phyloP scores from a whole-genome alignment of 2,329 filamentous ascomycete genomes.

The Aspergillus sp. region DNA sequence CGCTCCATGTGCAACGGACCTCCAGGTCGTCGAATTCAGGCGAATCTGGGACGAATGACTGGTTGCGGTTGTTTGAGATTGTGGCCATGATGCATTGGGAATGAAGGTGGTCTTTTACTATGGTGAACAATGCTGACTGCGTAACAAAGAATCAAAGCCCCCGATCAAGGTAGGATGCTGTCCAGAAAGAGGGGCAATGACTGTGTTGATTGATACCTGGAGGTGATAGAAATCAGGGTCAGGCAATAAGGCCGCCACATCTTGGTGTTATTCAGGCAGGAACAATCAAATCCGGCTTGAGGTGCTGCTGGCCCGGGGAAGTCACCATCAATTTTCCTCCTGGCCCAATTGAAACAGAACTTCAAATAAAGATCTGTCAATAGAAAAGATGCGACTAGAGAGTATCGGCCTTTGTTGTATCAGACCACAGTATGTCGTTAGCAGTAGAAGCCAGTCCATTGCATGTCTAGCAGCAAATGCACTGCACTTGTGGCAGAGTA shows the following conservation, averaged over 20 bases:
- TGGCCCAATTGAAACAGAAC: not conserved
- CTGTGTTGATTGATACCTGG: not conserved
- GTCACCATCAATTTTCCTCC: no score
- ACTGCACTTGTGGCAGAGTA: slow-evolving; percentile 13
- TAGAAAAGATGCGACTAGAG: not conserved
- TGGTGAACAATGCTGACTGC: not conserved
- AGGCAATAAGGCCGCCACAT: not conserved
- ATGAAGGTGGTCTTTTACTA: not conserved
- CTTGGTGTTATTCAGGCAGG: not conserved
- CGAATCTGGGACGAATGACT: not conserved
- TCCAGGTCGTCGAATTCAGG: slow-evolving; percentile 35
- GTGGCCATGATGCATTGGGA: slow-evolving; percentile 7
- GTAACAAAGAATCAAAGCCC: not conserved
- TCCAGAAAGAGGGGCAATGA: not conserved
- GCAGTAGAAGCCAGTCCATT: slow-evolving; percentile 13
- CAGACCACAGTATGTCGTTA: not conserved
- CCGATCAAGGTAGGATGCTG: not conserved
- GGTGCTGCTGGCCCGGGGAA: not conserved
- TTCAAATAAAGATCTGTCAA: not conserved
- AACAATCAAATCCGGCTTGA: not conserved
- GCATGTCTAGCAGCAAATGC: slow-evolving; percentile 11
- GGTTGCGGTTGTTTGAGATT: not conserved
- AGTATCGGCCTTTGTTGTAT: no score
- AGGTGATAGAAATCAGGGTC: not conserved
- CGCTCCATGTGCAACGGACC: slow-evolving; percentile 38